Conservation (phyloP, 257 asterid species). For the Anisodus tanguticus region DNA sequence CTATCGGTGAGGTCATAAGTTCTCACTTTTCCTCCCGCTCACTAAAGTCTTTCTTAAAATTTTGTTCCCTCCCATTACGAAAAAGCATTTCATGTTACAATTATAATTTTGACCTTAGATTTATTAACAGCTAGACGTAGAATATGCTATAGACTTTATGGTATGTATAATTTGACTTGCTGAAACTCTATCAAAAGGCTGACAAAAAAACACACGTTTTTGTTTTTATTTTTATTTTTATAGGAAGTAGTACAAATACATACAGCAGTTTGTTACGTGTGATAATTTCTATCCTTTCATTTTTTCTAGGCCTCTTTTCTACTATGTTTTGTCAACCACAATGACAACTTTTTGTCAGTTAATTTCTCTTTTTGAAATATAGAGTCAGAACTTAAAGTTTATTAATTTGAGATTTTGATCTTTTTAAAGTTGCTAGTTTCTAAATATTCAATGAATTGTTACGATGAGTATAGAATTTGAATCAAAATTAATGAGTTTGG, state of each 20-base stretch:
- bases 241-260: neutral
- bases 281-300: neutral
- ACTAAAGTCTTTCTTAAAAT: neutral
- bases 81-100: neutral
- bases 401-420: no score
- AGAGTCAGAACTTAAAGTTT: no score
- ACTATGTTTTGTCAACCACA: neutral
- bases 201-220: neutral
- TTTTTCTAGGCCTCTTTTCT: no score
- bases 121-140: slow-evolving; percentile 5
- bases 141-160: slow-evolving; percentile 11
- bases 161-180: slow-evolving; percentile 16
- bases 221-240: neutral
- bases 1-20: neutral
- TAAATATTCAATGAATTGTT: no score
- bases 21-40: neutral
- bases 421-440: no score
- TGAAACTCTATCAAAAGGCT: neutral
- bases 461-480: no score
- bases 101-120: neutral
- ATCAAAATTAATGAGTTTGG: no score
- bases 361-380: no score
- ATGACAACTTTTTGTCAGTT: neutral
- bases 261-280: neutral
- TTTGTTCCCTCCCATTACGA: neutral